These are phyloP conservation scores for Coemansia biformis DNA, from an alignment of 192 early-diverging fungal species.

Conservation along the genomic window DNA sequence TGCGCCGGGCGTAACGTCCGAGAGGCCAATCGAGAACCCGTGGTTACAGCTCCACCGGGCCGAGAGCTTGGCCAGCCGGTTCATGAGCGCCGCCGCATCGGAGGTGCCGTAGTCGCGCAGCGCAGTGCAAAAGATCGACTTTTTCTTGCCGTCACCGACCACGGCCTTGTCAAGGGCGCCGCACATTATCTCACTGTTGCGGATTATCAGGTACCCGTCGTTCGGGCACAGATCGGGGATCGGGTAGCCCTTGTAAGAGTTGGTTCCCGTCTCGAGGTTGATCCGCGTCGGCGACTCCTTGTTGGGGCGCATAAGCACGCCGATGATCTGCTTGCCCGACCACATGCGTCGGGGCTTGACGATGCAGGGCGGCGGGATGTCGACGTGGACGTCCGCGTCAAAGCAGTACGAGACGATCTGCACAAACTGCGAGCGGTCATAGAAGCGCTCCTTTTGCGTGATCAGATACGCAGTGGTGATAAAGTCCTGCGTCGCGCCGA, in stretches of 20 bases:
- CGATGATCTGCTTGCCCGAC: slow-evolving; percentile 97
- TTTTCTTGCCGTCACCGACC: slow-evolving; percentile 96
- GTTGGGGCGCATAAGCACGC: slow-evolving; percentile 84
- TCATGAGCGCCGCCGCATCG: slow-evolving; percentile 89
- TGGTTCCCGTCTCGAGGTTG: slow-evolving; percentile 88
- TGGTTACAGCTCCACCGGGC: slow-evolving; percentile 87
- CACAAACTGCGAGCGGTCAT: slow-evolving; percentile 85
- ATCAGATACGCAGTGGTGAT: slow-evolving; percentile 93
- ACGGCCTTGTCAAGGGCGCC: slow-evolving; percentile 91
- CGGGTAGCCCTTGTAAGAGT: slow-evolving; percentile 57
- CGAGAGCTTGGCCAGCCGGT: slow-evolving; percentile 86
- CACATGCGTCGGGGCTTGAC: slow-evolving; percentile 84
- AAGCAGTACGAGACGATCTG: slow-evolving; percentile 91
- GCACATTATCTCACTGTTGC: slow-evolving; percentile 92
- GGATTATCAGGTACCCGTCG: slow-evolving; percentile 86
- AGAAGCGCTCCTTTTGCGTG: slow-evolving; percentile 91
- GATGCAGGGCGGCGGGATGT: slow-evolving; percentile 90
- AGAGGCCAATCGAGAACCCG: slow-evolving; percentile 98
- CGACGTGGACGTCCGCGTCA: slow-evolving; percentile 77
- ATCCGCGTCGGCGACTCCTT: slow-evolving; percentile 58
- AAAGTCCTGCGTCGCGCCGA: slow-evolving; percentile 99
- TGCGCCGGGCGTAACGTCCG: slow-evolving; percentile 90
- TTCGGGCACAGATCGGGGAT: slow-evolving; percentile 75
- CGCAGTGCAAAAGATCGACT: slow-evolving; percentile 89
- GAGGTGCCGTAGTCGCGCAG: slow-evolving; percentile 84